Percentiles rank a stretch among this genome's conserved stretches.
phyloP scores from a whole-genome alignment of 352 stramenopile species.

The Pythium dissimile region DNA sequence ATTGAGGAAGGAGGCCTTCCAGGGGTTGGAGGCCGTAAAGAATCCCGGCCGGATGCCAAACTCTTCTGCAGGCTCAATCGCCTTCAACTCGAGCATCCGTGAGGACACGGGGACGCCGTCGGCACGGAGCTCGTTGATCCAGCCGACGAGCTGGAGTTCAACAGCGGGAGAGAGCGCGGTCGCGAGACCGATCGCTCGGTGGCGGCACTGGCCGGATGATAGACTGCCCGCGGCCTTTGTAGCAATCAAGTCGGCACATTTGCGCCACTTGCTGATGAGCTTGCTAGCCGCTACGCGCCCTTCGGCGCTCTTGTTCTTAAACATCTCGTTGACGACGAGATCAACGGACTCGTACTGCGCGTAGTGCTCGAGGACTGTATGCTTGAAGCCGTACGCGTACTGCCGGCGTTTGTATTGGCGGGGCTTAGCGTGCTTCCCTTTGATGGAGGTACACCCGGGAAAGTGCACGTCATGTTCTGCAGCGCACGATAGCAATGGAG shows the following conservation, averaged over 20 bases:
- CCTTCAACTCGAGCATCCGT: not conserved
- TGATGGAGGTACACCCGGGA: constrained; percentile 11
- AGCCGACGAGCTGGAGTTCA: not conserved
- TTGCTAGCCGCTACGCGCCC: not conserved
- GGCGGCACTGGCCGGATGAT: not conserved
- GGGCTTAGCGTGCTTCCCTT: constrained; percentile 5
- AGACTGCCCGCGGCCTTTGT: not conserved
- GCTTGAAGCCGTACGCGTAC: constrained; percentile 25
- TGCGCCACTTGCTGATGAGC: not conserved
- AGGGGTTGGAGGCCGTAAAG: not conserved
- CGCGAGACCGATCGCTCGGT: not conserved
- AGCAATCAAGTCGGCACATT: not conserved
- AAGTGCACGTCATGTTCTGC: not conserved
- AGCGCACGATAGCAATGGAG: not conserved
- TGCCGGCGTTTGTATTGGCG: constrained; percentile 1
- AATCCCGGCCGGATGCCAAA: not conserved
- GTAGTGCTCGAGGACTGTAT: constrained; percentile 10
- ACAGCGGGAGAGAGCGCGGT: not conserved
- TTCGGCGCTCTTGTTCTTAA: not conserved
- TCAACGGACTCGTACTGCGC: not conserved
- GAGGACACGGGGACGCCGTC: not conserved
- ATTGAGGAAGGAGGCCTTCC: constrained; percentile 5
- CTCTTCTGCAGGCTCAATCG: constrained; percentile 7
- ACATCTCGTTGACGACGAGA: not conserved
- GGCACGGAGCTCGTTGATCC: not conserved